phyloP scores from a whole-genome alignment of 1,284 basidiomycete species.

The Naganishia sp. region DNA sequence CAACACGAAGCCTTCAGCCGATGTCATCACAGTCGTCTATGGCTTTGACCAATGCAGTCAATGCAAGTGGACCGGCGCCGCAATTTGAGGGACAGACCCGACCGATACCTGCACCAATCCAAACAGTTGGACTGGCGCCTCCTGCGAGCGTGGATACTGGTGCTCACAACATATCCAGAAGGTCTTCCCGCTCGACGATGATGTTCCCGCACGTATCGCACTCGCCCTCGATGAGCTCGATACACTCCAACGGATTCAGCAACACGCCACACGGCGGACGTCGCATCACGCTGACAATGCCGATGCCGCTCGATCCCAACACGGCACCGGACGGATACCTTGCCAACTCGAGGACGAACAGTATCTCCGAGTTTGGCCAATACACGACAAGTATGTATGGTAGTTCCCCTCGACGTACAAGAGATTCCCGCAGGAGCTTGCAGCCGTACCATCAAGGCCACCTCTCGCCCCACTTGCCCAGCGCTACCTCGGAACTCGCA shows the following conservation, averaged over 20 bases:
- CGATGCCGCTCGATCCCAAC: constrained; percentile 36
- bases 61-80: neutral
- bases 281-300: constrained; percentile 44
- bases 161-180: constrained; percentile 37
- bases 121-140: constrained; percentile 19
- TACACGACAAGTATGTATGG: constrained; percentile 1
- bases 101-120: constrained; percentile 7
- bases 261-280: constrained; percentile 46
- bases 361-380: constrained; percentile 26
- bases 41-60: constrained; percentile 6
- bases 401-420: constrained; percentile 4
- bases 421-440: constrained; percentile 20
- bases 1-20: constrained; percentile 7
- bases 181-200: constrained; percentile 29
- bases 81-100: neutral
- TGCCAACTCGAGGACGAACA: constrained; percentile 16
- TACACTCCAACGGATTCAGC: constrained; percentile 37
- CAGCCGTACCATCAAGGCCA: constrained; percentile 24
- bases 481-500: constrained; percentile 2
- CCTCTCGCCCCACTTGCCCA: constrained; percentile 13
- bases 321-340: constrained; percentile 26
- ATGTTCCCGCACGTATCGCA: constrained; percentile 28
- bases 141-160: constrained; percentile 31
- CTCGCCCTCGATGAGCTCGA: constrained; percentile 38
- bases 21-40: constrained; percentile 17